Evolutionary conservation across 2,329 filamentous ascomycete genomes (phyloP).

Genomic region (Microascus cirrosus): DNA sequence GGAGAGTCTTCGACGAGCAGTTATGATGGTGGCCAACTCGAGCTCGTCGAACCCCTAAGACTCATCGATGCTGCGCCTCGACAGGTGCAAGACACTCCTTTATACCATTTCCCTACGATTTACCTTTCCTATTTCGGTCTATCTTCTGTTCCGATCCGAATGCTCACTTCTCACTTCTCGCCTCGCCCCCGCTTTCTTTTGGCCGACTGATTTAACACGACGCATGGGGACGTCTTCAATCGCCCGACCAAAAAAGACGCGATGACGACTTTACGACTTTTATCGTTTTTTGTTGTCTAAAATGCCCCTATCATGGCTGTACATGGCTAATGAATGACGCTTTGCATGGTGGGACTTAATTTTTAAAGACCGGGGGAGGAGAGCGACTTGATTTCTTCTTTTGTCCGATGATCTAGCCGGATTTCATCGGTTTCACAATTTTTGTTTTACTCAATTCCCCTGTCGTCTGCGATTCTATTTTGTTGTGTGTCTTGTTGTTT

Average conservation of each 20-base stretch:
- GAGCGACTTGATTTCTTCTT: conserved; percentile 8
- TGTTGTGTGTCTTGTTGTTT: conserved; percentile 7
- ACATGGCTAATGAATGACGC: conserved; percentile 30
- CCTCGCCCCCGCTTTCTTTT: background rate
- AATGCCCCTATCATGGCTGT: conserved; percentile 5
- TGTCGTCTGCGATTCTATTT: conserved; percentile 5
- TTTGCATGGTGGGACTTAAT: conserved; percentile 27
- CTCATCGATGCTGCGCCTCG: background rate
- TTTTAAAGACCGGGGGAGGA: conserved; percentile 8
- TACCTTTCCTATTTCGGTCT: background rate
- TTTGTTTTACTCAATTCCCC: conserved; percentile 4
- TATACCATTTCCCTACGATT: background rate
- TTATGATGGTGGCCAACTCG: background rate
- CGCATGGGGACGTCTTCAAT: background rate
- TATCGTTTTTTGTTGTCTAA: conserved; percentile 8
- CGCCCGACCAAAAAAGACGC: conserved; percentile 6
- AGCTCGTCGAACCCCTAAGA: background rate
- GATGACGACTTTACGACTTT: conserved; percentile 9
- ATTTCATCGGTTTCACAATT: conserved; percentile 1
- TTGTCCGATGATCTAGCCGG: conserved; percentile 7
- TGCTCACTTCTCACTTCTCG: background rate
- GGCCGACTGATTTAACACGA: conserved; percentile 1
- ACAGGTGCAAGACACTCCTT: conserved; percentile 3
- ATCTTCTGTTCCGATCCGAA: background rate
- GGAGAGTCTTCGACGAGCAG: background rate